Conservation (phyloP, 164 flowering plant genomes). For the Macadamia tetraphylla region DNA sequence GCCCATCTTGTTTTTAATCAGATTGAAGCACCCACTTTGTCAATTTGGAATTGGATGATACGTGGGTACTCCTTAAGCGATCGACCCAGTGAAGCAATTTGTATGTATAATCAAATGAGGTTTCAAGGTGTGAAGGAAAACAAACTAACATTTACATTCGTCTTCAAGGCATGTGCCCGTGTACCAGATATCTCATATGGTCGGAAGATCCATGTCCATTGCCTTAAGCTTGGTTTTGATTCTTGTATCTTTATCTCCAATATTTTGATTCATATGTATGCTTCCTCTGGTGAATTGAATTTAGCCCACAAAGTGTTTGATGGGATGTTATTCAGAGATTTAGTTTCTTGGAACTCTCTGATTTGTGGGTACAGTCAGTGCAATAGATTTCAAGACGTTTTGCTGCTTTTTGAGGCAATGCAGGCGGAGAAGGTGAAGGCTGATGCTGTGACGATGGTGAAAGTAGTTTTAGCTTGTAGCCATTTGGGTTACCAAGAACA, state of each 20-base stretch:
- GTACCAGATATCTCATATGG: not conserved
- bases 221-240: not conserved
- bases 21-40: not conserved
- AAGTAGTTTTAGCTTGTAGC: not conserved
- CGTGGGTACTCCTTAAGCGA: not conserved
- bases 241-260: not conserved
- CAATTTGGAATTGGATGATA: not conserved
- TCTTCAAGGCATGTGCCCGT: not conserved
- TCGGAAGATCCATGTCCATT: not conserved
- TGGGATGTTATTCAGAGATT: not conserved
- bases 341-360: not conserved
- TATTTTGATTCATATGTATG: not conserved
- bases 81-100: not conserved
- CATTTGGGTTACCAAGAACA: not conserved
- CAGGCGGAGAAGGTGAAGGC: not conserved
- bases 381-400: not conserved
- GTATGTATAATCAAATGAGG: not conserved
- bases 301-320: not conserved
- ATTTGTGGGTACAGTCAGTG: not conserved
- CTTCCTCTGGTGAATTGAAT: not conserved
- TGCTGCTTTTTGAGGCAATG: not conserved
- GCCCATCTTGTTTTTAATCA: not conserved
- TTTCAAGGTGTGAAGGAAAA: not conserved
- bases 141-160: not conserved
- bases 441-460: not conserved